Evolutionary conservation across 106 monocot species (phyloP).

Genomic region (Amphibolis antarctica): DNA sequence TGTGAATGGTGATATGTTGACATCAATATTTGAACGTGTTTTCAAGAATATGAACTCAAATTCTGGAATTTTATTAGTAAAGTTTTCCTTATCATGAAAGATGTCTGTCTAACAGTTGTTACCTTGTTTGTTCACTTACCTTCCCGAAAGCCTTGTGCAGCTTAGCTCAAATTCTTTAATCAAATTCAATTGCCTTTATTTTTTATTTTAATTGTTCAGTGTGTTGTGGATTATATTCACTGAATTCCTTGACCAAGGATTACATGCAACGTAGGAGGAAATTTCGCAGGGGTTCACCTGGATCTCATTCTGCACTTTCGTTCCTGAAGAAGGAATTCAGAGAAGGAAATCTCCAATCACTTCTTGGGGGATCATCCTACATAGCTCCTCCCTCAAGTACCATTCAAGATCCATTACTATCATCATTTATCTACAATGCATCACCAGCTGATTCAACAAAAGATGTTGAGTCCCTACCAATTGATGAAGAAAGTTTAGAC

Average conservation of each 20-base stretch:
- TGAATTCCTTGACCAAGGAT: constrained; percentile 32
- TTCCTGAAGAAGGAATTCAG: constrained; percentile 71
- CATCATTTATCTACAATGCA: constrained; percentile 62
- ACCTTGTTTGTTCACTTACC: no score
- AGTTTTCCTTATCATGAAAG: no score
- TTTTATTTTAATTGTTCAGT: no score
- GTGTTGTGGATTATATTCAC: not conserved
- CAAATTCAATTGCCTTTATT: no score
- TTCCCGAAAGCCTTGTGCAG: no score
- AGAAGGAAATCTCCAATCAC: constrained; percentile 60
- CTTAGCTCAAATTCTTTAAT: no score
- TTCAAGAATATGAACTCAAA: no score
- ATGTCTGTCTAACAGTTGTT: no score
- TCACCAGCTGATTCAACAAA: constrained; percentile 34
- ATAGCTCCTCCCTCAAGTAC: constrained; percentile 25
- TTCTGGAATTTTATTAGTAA: no score
- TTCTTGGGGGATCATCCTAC: constrained; percentile 53
- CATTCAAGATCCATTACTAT: constrained; percentile 71
- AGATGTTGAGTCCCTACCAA: constrained; percentile 30
- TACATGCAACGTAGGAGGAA: constrained; percentile 76
- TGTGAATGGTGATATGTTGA: no score
- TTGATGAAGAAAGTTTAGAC: constrained; percentile 23
- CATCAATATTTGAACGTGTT: no score
- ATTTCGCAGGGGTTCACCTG: constrained; percentile 46
- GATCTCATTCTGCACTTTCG: constrained; percentile 52